These are phyloP conservation scores for Talaromyces sp. DNA, from an alignment of 2,329 filamentous ascomycete species.

Conservation along the genomic window DNA sequence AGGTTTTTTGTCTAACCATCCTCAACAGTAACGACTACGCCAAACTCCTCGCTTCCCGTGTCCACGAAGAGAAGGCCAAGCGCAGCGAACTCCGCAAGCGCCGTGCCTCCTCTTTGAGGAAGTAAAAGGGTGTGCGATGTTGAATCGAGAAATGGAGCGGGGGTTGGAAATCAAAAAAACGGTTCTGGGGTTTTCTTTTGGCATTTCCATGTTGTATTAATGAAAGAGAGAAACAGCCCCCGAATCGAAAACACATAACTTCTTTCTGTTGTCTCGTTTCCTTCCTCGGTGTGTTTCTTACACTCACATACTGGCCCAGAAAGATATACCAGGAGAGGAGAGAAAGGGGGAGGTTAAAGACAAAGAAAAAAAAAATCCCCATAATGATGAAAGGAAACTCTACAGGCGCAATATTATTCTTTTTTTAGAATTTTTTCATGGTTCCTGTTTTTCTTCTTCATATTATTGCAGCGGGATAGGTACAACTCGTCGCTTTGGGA, in stretches of 20 bases:
- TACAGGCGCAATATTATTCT: conserved; percentile 14
- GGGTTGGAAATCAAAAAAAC: conserved; percentile 20
- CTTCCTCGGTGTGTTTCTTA: neutral
- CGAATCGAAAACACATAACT: conserved; percentile 10
- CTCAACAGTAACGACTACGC: conserved; percentile 83
- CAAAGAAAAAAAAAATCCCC: conserved; percentile 9
- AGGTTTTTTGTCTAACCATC: neutral
- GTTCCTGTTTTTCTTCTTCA: conserved; percentile 6
- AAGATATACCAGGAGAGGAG: conserved; percentile 1
- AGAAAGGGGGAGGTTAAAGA: neutral
- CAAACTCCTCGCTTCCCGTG: conserved; percentile 92
- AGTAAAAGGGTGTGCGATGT: conserved; percentile 46
- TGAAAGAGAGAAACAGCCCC: conserved; percentile 3
- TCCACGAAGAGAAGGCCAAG: conserved; percentile 89
- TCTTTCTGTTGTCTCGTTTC: conserved; percentile 6
- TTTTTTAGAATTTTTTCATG: conserved; percentile 15
- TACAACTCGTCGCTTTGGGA: neutral
- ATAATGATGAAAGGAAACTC: conserved; percentile 17
- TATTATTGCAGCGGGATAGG: conserved; percentile 5
- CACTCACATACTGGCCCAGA: neutral
- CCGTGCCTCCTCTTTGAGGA: conserved; percentile 92
- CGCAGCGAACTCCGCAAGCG: conserved; percentile 95
- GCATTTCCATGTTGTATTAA: conserved; percentile 22
- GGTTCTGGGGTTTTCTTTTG: conserved; percentile 22
- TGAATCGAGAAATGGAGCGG: conserved; percentile 18